These are phyloP conservation scores for Naganishia sp. DNA, from an alignment of 1,284 basidiomycete species.

Conservation along the genomic window DNA sequence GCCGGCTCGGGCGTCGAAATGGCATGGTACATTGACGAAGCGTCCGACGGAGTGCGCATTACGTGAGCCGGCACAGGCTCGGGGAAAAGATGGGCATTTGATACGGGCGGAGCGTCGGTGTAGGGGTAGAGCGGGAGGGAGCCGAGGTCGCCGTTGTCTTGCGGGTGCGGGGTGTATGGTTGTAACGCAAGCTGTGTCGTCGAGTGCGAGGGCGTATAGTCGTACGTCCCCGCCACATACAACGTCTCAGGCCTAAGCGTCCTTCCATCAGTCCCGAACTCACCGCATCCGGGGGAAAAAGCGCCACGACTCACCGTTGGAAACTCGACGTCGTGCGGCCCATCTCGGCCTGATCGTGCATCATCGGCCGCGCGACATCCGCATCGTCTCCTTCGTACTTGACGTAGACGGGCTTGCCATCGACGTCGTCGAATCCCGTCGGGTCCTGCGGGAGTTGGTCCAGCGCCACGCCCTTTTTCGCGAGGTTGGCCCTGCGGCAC, in stretches of 20 bases:
- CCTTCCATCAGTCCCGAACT: not conserved
- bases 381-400: slow-evolving; percentile 30
- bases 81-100: not conserved
- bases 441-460: slow-evolving; percentile 31
- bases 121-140: not conserved
- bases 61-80: slow-evolving; percentile 1
- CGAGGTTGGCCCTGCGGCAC: slow-evolving; percentile 36
- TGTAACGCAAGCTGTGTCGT: not conserved
- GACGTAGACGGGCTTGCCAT: slow-evolving; percentile 8
- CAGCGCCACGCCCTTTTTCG: slow-evolving; percentile 35
- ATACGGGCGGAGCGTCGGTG: not conserved
- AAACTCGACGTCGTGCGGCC: slow-evolving; percentile 1
- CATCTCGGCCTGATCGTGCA: slow-evolving; percentile 11
- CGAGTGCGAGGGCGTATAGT: not conserved
- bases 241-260: not conserved
- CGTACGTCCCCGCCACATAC: slow-evolving; percentile 1
- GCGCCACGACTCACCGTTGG: not conserved
- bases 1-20: not conserved
- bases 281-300: too few species aligned
- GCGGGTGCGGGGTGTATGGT: not conserved
- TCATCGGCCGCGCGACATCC: slow-evolving; percentile 36
- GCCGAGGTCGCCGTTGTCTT: slow-evolving; percentile 13
- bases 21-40: not conserved
- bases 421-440: slow-evolving; percentile 6
- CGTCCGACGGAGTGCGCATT: not conserved